Conservation (phyloP, 805 yeast species). For the Ogataea dorogensis region DNA sequence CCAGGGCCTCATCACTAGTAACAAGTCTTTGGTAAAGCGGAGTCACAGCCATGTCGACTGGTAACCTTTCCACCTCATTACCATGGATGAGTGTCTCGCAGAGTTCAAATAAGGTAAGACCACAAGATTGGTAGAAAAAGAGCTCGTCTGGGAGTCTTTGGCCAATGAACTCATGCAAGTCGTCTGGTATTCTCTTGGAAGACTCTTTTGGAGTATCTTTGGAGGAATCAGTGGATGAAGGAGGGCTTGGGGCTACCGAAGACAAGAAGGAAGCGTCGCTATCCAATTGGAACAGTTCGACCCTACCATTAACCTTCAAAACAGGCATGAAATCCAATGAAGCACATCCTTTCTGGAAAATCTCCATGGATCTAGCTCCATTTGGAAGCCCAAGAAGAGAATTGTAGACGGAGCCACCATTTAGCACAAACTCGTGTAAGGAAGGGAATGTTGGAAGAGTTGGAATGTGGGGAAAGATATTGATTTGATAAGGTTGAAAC, state of each 20-base stretch:
- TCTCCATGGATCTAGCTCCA: conserved; percentile 43
- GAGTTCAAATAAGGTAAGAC: conserved; percentile 62
- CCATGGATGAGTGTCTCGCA: conserved; percentile 70
- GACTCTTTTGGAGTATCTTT: conserved; percentile 18
- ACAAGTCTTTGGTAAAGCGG: conserved; percentile 58
- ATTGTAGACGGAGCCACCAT: conserved; percentile 48
- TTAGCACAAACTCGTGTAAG: conserved; percentile 34
- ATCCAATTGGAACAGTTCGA: conserved; percentile 47
- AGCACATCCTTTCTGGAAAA: conserved; percentile 66
- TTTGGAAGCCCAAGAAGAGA: conserved; percentile 43
- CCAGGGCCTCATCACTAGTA: conserved; percentile 42
- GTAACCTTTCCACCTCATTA: conserved; percentile 57
- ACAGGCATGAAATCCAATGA: conserved; percentile 74
- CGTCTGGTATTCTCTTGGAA: conserved; percentile 57
- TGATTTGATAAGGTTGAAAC: conserved; percentile 63
- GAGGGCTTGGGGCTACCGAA: conserved; percentile 16
- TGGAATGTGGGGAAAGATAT: conserved; percentile 44
- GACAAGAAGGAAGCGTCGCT: conserved; percentile 22
- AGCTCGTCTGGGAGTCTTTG: conserved; percentile 85
- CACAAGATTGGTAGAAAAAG: conserved; percentile 76
- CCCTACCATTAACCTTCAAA: conserved; percentile 63
- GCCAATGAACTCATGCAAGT: conserved; percentile 77
- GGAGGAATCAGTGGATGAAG: conserved; percentile 6
- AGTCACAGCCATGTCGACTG: conserved; percentile 59
- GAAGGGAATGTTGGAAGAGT: conserved; percentile 28